phyloP scores from a whole-genome alignment of 2,329 filamentous ascomycete species.

The Magnaporthiopsis poae region DNA sequence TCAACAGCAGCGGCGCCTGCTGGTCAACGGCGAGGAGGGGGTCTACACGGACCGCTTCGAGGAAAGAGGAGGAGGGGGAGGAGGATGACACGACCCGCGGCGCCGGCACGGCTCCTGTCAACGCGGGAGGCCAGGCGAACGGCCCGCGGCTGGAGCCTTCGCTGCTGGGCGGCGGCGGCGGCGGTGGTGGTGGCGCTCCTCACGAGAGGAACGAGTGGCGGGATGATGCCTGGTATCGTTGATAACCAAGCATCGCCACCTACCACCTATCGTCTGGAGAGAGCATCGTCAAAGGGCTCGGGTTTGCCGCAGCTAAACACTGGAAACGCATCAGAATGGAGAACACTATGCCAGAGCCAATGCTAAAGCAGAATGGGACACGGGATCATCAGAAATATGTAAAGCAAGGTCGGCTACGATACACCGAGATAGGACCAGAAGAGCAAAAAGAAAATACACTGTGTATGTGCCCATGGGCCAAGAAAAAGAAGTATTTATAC shows the following conservation, averaged over 20 bases:
- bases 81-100: background rate
- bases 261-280: no score
- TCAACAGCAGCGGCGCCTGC: background rate
- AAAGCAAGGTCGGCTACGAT: no score
- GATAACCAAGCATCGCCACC: background rate
- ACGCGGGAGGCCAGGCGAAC: background rate
- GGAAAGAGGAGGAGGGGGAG: background rate
- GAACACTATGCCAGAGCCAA: no score
- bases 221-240: background rate
- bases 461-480: background rate
- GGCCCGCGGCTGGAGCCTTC: background rate
- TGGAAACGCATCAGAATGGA: no score
- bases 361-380: no score
- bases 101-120: no score
- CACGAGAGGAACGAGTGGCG: background rate
- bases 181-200: no score
- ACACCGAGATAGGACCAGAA: no score
- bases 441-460: no score
- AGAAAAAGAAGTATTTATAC: background rate
- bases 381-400: no score
- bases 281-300: no score
- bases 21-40: background rate
- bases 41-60: background rate
- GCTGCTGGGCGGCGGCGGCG: background rate
- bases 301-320: no score